phyloP scores from a whole-genome alignment of 202 grass and related monocot genomes.

The Dendrocalamus latiflorus region DNA sequence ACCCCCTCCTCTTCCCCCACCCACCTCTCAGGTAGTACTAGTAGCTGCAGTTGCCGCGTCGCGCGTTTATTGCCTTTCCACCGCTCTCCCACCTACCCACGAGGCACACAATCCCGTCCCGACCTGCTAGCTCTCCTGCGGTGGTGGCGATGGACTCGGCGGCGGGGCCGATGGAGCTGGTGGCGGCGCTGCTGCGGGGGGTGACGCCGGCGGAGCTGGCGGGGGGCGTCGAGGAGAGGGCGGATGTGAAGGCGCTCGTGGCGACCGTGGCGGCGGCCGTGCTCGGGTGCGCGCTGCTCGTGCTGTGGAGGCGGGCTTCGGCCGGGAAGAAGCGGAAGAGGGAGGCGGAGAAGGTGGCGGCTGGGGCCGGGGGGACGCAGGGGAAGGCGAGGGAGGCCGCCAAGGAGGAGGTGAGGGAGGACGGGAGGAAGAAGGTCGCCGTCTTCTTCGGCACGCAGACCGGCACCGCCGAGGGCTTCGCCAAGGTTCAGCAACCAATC shows the following conservation, averaged over 20 bases:
- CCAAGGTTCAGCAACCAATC: constrained; percentile 51
- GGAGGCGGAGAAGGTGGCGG: constrained; percentile 2
- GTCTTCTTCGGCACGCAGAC: constrained; percentile 96
- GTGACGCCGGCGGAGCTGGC: constrained; percentile 24
- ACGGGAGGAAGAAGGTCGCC: constrained; percentile 60
- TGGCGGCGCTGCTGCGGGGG: constrained; percentile 51
- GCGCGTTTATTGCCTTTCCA: neutral
- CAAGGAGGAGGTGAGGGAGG: constrained; percentile 25
- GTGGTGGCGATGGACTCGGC: constrained; percentile 24
- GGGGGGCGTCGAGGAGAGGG: neutral
- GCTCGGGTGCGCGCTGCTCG: constrained; percentile 44
- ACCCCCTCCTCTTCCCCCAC: neutral
- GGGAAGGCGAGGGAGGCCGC: neutral
- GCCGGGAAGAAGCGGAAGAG: constrained; percentile 31
- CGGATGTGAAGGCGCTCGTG: constrained; percentile 22
- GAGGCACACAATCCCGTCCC: neutral
- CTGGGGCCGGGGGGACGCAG: neutral
- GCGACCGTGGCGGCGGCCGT: constrained; percentile 45
- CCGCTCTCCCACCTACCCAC: neutral
- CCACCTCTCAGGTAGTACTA: neutral
- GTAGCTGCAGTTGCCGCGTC: neutral
- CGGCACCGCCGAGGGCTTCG: constrained; percentile 91
- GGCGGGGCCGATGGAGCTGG: constrained; percentile 44
- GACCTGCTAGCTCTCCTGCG: neutral
- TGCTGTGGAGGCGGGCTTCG: constrained; percentile 35